phyloP scores from a whole-genome alignment of 176 grass and related monocot species.

The Saccharum officinarum region DNA sequence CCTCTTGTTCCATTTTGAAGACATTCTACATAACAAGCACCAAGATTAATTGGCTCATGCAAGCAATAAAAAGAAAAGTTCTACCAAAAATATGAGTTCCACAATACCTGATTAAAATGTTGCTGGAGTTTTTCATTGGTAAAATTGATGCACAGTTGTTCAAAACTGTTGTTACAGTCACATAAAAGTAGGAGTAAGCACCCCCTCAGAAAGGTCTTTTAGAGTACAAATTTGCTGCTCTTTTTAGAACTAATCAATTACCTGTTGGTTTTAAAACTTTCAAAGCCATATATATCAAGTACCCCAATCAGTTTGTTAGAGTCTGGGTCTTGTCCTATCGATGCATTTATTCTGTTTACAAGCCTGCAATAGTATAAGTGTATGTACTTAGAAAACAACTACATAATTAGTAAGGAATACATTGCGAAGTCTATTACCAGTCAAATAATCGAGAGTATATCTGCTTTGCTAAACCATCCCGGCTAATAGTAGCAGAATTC shows the following conservation, averaged over 20 bases:
- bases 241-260: conserved; percentile 40
- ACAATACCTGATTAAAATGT: conserved; percentile 93
- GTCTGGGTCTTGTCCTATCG: conserved; percentile 86
- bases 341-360: conserved; percentile 91
- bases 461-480: conserved; percentile 90
- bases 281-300: conserved; percentile 99
- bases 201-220: background rate
- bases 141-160: conserved; percentile 97
- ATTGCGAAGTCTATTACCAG: conserved; percentile 55
- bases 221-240: conserved; percentile 8
- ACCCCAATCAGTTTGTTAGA: conserved; percentile 89
- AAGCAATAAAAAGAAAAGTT: conserved; percentile 19
- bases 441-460: conserved; percentile 92
- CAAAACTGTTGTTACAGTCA: conserved; percentile 66
- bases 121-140: conserved; percentile 99
- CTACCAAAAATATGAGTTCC: background rate
- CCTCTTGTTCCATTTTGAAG: conserved; percentile 98
- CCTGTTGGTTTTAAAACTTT: conserved; percentile 99
- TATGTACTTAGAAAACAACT: conserved; percentile 41
- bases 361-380: conserved; percentile 59
- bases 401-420: conserved; percentile 29
- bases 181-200: conserved; percentile 34
- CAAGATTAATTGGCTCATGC: conserved; percentile 20
- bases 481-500: conserved; percentile 78
- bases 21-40: conserved; percentile 70